Base-by-base conservation (phyloP, 495 filamentous ascomycete genomes). In the Neurospora sp. region DNA sequence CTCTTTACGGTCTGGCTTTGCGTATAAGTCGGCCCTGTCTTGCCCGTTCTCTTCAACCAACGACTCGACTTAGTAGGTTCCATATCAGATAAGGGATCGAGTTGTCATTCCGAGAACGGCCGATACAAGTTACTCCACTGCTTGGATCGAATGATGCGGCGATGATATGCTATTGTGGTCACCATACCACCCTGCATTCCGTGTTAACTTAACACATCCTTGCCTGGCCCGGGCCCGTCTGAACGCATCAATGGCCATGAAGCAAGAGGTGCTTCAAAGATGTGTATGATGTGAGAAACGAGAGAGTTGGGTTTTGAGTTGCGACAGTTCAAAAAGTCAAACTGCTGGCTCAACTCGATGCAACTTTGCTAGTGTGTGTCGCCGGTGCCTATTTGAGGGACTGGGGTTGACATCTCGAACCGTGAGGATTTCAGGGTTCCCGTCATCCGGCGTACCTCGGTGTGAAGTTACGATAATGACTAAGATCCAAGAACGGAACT, bases 101-200 rank as follows among this genome's bases (percentile, higher is more conserved):
- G 24, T 28, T 62, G 54, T 62, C 28, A 62, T 62, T 62, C 54
- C 54, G 54, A 34, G 17, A 10, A 54, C 31, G 40, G 28, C 70
- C 70, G 28, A 66, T n/a, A 34, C 15, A 7, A 40, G 4, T 34
- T 21, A 43, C 74, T 69, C 70, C 72, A 72, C 76, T 40, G 69
- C 43, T 39, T 70, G 69, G 73, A 71, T 71, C 70, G 74, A 73
- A 73, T 78, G 75, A 78, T 78, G 75, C 74, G 70, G 39, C 69
- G 62, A 72, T 77, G 75, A 73, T 66, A 70, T 73, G 77, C 74
- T 39, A 39, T 69, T 77, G 75, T 70, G 70, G 75, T 77, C 76
- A 77, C 71, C 69, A 39, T 38, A 19, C 66, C 66, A 48, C 72
- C 8, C 31, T 34, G 54, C 28, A 62, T 62, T 28, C 24, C 54